These are phyloP conservation scores for Coriolopsis trogii DNA, from an alignment of 1,284 basidiomycete species.

Conservation along the genomic window DNA sequence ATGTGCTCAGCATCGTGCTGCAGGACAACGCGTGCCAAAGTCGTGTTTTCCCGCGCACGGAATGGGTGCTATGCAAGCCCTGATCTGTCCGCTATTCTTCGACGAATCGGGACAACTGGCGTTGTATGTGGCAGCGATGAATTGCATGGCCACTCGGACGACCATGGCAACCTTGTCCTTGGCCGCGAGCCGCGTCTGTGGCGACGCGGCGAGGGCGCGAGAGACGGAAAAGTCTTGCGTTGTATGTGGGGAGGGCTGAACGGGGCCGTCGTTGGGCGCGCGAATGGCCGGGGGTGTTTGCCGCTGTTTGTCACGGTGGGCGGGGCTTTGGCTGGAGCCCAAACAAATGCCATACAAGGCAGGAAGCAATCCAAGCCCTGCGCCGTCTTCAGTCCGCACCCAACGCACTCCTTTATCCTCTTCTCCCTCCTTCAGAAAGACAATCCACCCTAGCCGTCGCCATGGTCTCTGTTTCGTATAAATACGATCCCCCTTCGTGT, in stretches of 20 bases:
- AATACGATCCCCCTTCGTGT: not conserved
- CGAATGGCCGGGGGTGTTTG: constrained; percentile 22
- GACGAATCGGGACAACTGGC: constrained; percentile 1
- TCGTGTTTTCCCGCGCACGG: not conserved
- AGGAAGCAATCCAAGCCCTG: constrained; percentile 17
- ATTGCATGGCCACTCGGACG: not conserved
- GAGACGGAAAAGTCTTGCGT: constrained; percentile 17
- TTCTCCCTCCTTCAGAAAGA: constrained; percentile 1
- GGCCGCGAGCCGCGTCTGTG: not conserved
- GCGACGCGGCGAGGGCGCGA: not conserved
- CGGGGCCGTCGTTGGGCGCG: constrained; percentile 3
- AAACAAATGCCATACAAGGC: constrained; percentile 16
- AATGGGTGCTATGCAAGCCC: not conserved
- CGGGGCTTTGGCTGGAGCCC: constrained; percentile 15
- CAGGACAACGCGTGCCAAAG: not conserved
- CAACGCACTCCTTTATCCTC: constrained; percentile 22
- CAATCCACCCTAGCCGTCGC: constrained; percentile 9
- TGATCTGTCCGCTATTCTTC: constrained; percentile 5
- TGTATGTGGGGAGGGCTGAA: constrained; percentile 11
- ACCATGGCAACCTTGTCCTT: constrained; percentile 17
- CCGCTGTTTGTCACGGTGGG: constrained; percentile 20
- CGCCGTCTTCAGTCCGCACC: constrained; percentile 5
- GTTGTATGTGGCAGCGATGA: not conserved
- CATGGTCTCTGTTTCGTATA: constrained; percentile 11
- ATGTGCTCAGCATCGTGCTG: not conserved